Conservation (phyloP, 1,284 basidiomycete species). For the Butyriboletus regius region DNA sequence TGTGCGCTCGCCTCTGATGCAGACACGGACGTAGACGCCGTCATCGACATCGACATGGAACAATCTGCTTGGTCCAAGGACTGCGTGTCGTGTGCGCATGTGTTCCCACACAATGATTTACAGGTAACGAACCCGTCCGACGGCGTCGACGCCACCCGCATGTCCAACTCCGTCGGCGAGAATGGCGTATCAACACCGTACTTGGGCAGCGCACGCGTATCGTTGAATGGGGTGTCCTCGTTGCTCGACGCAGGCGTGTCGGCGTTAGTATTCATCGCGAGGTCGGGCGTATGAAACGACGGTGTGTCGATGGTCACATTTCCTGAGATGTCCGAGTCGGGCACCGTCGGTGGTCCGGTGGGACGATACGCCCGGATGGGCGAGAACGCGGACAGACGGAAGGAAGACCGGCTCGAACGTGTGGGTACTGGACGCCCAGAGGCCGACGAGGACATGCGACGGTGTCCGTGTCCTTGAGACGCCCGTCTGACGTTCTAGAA, state of each 20-base stretch:
- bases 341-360: not conserved
- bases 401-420: conserved; percentile 13
- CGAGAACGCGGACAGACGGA: conserved; percentile 24
- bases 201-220: conserved; percentile 15
- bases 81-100: conserved; percentile 4
- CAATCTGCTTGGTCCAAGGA: conserved; percentile 23
- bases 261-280: conserved; percentile 1
- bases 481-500: conserved; percentile 20
- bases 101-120: not conserved
- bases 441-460: conserved; percentile 19
- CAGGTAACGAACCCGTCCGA: conserved; percentile 4
- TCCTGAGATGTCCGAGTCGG: not conserved
- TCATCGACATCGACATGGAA: conserved; percentile 12
- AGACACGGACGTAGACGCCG: conserved; percentile 9
- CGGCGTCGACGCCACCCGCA: conserved; percentile 14
- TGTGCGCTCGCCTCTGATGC: conserved; percentile 6
- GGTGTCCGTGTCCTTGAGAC: conserved; percentile 17
- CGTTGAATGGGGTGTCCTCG: conserved; percentile 22
- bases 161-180: conserved; percentile 11
- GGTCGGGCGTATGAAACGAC: conserved; percentile 17
- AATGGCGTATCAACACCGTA: conserved; percentile 11
- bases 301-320: not conserved
- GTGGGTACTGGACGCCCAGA: conserved; percentile 15
- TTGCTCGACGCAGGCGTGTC: conserved; percentile 15
- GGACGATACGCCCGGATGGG: conserved; percentile 4